These are phyloP conservation scores for Coemansia sp. DNA, from an alignment of 192 early-diverging fungal species.

Conservation along the genomic window DNA sequence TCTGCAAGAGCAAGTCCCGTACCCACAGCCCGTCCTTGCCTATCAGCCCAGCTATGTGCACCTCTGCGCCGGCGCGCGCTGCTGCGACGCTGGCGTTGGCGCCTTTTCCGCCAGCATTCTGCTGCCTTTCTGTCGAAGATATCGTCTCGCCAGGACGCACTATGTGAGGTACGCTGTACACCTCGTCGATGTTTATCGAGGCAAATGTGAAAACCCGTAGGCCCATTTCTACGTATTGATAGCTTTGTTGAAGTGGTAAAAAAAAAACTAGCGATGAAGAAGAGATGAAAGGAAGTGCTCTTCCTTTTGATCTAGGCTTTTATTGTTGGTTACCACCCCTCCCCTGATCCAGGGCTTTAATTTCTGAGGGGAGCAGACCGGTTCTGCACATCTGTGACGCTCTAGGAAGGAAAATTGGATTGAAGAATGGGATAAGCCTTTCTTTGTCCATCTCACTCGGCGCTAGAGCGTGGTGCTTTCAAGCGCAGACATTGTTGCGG, in stretches of 20 bases:
- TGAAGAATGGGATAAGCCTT: too few relatives aligned
- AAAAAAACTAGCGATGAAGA: not conserved
- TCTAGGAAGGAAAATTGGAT: too few relatives aligned
- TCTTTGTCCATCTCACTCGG: too few relatives aligned
- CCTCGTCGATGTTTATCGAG: slow-evolving; percentile 59
- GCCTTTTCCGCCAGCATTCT: slow-evolving; percentile 62
- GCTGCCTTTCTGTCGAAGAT: slow-evolving; percentile 26
- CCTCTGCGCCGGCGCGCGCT: slow-evolving; percentile 67
- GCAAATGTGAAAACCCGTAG: slow-evolving; percentile 37
- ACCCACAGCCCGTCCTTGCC: slow-evolving; percentile 86
- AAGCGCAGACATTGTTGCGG: too few relatives aligned
- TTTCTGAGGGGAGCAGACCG: too few relatives aligned
- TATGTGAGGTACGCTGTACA: slow-evolving; percentile 50
- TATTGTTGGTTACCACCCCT: too few relatives aligned
- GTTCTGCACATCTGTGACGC: too few relatives aligned
- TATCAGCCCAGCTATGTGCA: slow-evolving; percentile 78
- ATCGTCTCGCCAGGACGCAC: slow-evolving; percentile 48
- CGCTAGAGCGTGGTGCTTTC: too few relatives aligned
- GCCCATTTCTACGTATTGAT: slow-evolving; percentile 9
- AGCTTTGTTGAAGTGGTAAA: not conserved
- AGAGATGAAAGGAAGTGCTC: not conserved
- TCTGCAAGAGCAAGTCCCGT: slow-evolving; percentile 60
- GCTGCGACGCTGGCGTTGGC: slow-evolving; percentile 90
- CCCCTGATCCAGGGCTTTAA: too few relatives aligned
- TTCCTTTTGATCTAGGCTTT: too few relatives aligned